Evolutionary conservation across 1,284 basidiomycete species (phyloP), one percentile per base, ranked within the genome.

Genomic region (Malassezia yamatoensis): DNA sequence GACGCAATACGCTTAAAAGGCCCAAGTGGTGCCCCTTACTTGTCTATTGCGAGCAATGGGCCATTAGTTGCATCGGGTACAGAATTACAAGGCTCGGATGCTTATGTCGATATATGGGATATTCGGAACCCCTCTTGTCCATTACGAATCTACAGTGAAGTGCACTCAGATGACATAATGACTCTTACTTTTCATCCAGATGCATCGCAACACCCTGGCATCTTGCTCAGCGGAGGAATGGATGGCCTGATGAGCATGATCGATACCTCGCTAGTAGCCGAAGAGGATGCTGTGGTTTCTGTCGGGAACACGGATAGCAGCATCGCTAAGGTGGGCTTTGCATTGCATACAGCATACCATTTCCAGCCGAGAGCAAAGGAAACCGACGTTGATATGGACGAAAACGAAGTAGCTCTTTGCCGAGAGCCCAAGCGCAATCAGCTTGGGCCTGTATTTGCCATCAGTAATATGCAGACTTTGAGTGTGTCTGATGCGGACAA

Each of bases 401-500:
- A 51, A 4, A 24, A 60, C 11, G 60, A 56, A 6, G 21, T 21
- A 13, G 62, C 57, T 2, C 58, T 64, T 5, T 10, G 18, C 6
- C 59, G 59, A 2, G 60, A 63, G 35, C 51, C 58, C 5, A 56
- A 59, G 18, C 51, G 66, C 34, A 51, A 44, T 12, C 51, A 50
- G 0, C 56, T 74, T 0, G 70, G 68, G n/a, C 59, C 60, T 33
- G 64, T 67, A 1, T 74, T 64, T 59, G 64, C 64, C 1, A 55
- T 72, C 1, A 68, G 68, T 37, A 68, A 74, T 46, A 74, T 74
- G 72, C 72, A 74, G 58, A 74, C 70, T 0, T 37, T 73, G 32
- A 53, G 64, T 12, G 43, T 72, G 11, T 73, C 66, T 49, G 67
- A 73, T 46, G 69, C 67, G 5, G 68, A 67, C 48, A 64, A 62